phyloP scores from a whole-genome alignment of 305 asterid genomes.

The Withania somnifera region DNA sequence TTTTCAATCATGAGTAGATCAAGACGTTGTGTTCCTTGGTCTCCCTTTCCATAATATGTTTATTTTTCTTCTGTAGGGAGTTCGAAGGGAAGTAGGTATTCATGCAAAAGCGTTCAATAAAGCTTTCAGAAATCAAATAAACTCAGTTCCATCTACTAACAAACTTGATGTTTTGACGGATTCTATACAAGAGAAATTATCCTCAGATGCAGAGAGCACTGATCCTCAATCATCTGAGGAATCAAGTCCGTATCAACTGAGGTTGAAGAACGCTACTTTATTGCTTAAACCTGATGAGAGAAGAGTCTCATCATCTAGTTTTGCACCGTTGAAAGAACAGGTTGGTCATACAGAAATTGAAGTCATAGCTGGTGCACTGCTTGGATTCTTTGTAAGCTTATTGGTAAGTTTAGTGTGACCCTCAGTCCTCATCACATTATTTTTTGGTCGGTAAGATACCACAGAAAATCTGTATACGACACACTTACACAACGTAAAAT shows the following conservation, averaged over 20 bases:
- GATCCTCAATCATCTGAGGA: slow-evolving; percentile 25
- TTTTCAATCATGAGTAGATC: background rate
- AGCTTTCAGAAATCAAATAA: slow-evolving; percentile 17
- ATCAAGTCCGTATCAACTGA: slow-evolving; percentile 12
- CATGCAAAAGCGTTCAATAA: slow-evolving; percentile 68
- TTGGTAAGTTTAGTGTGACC: slow-evolving; percentile 23
- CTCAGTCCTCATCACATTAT: background rate
- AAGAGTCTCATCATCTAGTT: slow-evolving; percentile 8
- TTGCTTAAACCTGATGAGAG: slow-evolving; percentile 30
- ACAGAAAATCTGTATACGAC: background rate
- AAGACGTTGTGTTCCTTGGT: background rate
- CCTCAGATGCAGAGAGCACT: slow-evolving; percentile 16
- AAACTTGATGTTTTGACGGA: slow-evolving; percentile 18
- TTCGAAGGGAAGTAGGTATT: slow-evolving; percentile 83
- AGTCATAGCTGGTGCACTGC: slow-evolving; percentile 77
- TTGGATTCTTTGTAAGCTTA: slow-evolving; percentile 66
- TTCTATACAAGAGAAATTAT: slow-evolving; percentile 25
- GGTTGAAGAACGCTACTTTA: slow-evolving; percentile 19
- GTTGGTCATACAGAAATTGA: slow-evolving; percentile 79
- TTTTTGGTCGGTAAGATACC: background rate
- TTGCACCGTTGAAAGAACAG: slow-evolving; percentile 52
- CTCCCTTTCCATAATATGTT: background rate
- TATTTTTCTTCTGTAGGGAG: slow-evolving; percentile 44
- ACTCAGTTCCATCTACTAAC: slow-evolving; percentile 18
- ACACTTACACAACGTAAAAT: background rate